A percentile compares a stretch with the other conserved stretches of the same genome.
phyloP scores from a whole-genome alignment of 106 monocot species.

The Acanthochlamys bracteata region DNA sequence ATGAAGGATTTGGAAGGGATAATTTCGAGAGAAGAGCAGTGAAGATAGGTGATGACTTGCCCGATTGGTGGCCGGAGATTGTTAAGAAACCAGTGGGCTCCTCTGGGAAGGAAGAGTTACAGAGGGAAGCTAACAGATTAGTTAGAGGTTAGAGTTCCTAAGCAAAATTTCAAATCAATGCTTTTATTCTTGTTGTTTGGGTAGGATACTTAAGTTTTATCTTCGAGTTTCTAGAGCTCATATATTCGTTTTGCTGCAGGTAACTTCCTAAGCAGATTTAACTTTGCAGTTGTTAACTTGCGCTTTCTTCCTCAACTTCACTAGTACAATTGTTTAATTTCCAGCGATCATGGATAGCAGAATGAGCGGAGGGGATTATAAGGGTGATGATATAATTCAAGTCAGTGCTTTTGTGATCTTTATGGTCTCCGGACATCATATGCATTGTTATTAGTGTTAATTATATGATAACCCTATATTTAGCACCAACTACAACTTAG shows the following conservation, averaged over 20 bases:
- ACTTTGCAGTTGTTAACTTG: conserved; percentile 14
- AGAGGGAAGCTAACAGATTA: conserved; percentile 55
- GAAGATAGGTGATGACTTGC: conserved; percentile 31
- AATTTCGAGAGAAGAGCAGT: conserved; percentile 4
- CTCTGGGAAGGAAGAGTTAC: conserved; percentile 25
- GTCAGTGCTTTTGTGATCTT: conserved; percentile 42
- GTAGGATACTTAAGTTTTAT: too few relatives aligned
- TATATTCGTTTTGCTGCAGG: conserved; percentile 19
- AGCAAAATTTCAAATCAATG: too few relatives aligned
- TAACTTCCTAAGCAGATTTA: conserved; percentile 14
- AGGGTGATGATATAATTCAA: conserved; percentile 81
- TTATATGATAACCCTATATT: not conserved
- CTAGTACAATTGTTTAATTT: conserved; percentile 37
- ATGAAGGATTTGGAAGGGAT: conserved; percentile 2
- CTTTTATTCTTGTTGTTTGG: too few relatives aligned
- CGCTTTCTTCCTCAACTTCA: conserved; percentile 20
- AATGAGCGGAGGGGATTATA: conserved; percentile 80
- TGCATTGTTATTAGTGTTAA: not conserved
- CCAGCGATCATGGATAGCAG: conserved; percentile 83
- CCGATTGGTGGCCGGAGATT: conserved; percentile 69
- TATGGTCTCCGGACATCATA: not conserved
- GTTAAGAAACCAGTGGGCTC: not conserved
- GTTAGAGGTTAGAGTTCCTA: conserved; percentile 54
- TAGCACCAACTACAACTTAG: not conserved
- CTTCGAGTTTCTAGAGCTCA: not conserved